These are phyloP conservation scores for Gynochthodes officinalis DNA, from an alignment of 257 asterid genomes.

Conservation along the genomic window DNA sequence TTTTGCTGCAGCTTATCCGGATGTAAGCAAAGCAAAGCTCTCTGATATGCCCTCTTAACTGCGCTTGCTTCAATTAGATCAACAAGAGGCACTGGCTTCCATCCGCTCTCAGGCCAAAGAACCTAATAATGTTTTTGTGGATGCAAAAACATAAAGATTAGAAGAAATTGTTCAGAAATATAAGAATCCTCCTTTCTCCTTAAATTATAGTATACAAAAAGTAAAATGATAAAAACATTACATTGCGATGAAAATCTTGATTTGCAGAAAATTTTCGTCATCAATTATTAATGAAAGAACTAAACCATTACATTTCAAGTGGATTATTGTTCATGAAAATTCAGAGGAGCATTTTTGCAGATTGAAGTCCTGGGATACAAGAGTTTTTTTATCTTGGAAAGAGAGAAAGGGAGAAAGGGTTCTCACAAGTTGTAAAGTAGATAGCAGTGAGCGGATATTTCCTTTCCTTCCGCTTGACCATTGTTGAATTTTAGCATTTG, in stretches of 20 bases:
- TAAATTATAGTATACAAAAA: background rate
- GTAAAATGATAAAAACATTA: background rate
- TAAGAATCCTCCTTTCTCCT: background rate
- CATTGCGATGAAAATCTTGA: background rate
- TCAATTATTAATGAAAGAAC: background rate
- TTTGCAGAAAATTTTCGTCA: background rate
- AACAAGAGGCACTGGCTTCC: slow-evolving; percentile 89
- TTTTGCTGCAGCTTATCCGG: slow-evolving; percentile 98
- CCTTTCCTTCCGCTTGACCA: slow-evolving; percentile 96
- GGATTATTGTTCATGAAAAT: background rate
- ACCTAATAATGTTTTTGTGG: slow-evolving; percentile 40
- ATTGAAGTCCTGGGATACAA: background rate
- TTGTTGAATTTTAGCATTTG: slow-evolving; percentile 70
- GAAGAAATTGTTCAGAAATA: background rate
- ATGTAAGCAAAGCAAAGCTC: slow-evolving; percentile 79
- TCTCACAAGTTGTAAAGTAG: slow-evolving; percentile 84
- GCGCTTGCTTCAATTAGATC: slow-evolving; percentile 75
- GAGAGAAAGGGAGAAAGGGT: slow-evolving; percentile 2
- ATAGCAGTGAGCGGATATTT: slow-evolving; percentile 83
- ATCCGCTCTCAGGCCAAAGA: slow-evolving; percentile 84
- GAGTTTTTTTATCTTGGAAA: background rate
- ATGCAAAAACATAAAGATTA: background rate
- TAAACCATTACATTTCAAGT: background rate
- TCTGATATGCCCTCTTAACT: slow-evolving; percentile 83
- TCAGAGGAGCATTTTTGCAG: background rate